Percentiles rank a stretch among this genome's conserved stretches.
Conservation (phyloP, 768 basidiomycete species). For the Tricholoma matsutake region DNA sequence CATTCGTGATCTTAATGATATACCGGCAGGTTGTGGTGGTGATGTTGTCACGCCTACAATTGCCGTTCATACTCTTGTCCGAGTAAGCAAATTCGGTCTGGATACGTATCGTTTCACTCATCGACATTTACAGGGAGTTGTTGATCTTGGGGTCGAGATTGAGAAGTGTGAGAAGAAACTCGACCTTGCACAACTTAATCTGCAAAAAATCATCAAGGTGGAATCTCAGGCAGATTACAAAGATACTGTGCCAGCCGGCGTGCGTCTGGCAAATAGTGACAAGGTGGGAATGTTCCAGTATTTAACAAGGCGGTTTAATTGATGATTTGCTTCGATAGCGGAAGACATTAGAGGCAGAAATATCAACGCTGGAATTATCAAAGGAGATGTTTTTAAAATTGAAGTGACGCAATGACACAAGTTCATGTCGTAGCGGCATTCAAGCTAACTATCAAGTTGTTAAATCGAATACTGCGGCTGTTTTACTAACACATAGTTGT, state of each 20-base stretch:
- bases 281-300: conserved; percentile 52
- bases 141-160: conserved; percentile 87
- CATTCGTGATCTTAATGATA: conserved; percentile 57
- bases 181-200: conserved; percentile 60
- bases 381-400: conserved; percentile 74
- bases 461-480: no score
- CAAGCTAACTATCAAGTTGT: no score
- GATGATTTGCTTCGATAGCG: conserved; percentile 42
- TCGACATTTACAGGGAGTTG: conserved; percentile 63
- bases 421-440: no score
- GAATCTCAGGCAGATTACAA: conserved; percentile 75
- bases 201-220: conserved; percentile 75
- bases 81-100: conserved; percentile 44
- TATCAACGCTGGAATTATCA: conserved; percentile 65
- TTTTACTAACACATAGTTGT: no score
- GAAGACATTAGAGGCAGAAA: conserved; percentile 76
- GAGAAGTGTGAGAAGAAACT: conserved; percentile 90
- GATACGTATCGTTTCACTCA: background rate
- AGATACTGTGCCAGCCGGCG: conserved; percentile 74
- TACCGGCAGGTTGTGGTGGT: conserved; percentile 88
- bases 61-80: conserved; percentile 79
- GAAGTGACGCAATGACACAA: conserved; percentile 28
- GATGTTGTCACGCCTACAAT: conserved; percentile 73
- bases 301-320: conserved; percentile 1
- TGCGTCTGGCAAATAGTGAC: conserved; percentile 71